Conservation (phyloP, 2,329 filamentous ascomycete species). For the Thermomyces lanuginosus region DNA sequence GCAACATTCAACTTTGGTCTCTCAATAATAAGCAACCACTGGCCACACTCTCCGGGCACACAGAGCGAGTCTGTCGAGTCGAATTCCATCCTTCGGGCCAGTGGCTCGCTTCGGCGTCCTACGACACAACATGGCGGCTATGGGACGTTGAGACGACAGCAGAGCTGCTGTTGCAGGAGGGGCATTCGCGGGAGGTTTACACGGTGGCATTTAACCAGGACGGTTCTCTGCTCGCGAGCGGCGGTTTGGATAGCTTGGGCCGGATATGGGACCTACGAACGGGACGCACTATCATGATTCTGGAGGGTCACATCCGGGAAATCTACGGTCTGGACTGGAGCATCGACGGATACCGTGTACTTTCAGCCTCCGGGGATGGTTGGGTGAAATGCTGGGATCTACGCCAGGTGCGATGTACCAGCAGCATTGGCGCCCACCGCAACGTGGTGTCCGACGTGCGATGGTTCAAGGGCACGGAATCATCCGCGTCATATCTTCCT, state of each 20-base stretch:
- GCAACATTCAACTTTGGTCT: slow-evolving; percentile 78
- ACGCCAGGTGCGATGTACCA: slow-evolving; percentile 67
- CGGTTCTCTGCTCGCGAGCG: slow-evolving; percentile 76
- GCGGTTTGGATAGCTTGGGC: slow-evolving; percentile 86
- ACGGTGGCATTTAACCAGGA: slow-evolving; percentile 79
- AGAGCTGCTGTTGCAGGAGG: slow-evolving; percentile 78
- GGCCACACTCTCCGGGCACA: slow-evolving; percentile 66
- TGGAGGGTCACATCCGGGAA: slow-evolving; percentile 83
- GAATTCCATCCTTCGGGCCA: slow-evolving; percentile 87
- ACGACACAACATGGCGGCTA: slow-evolving; percentile 89
- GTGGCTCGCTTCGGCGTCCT: slow-evolving; percentile 83
- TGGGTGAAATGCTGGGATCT: slow-evolving; percentile 98
- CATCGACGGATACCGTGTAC: slow-evolving; percentile 72
- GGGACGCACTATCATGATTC: slow-evolving; percentile 84
- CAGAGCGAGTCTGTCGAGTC: slow-evolving; percentile 71
- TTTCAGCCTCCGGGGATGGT: slow-evolving; percentile 84
- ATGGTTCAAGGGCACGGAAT: slow-evolving; percentile 83
- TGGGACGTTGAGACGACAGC: slow-evolving; percentile 83
- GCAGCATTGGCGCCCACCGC: slow-evolving; percentile 76
- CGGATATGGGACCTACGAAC: slow-evolving; percentile 90
- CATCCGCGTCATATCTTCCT: slow-evolving; percentile 45
- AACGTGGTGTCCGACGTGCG: slow-evolving; percentile 83
- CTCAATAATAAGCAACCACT: slow-evolving; percentile 72
- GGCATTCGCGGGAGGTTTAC: slow-evolving; percentile 87
- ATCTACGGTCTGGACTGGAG: slow-evolving; percentile 92